A percentile compares a stretch with the other conserved stretches of the same genome.
Conservation (phyloP, 2,329 filamentous ascomycete species). For the Colletotrichum spinosum region DNA sequence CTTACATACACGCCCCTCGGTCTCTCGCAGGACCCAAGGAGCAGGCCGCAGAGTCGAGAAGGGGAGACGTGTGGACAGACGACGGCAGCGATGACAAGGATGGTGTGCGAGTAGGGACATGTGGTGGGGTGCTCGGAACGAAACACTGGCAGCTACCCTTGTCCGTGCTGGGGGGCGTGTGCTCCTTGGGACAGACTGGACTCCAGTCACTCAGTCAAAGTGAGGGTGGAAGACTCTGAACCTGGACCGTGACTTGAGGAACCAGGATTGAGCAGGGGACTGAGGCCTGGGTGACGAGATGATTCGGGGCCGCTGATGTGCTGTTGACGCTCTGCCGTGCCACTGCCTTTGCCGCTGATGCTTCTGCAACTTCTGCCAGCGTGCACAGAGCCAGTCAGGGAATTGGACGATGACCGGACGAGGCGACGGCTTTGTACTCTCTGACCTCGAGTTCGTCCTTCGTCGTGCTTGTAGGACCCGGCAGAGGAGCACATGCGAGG, state of each 20-base stretch:
- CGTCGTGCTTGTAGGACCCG: conserved; percentile 26
- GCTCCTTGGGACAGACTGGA: conserved; percentile 29
- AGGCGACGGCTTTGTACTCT: conserved; percentile 30
- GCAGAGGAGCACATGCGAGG: conserved; percentile 23
- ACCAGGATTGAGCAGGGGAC: conserved; percentile 32
- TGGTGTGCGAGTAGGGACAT: conserved; percentile 20
- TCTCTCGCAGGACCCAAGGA: conserved; percentile 22
- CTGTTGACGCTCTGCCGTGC: conserved; percentile 25
- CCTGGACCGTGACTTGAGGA: conserved; percentile 11
- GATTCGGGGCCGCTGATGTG: conserved; percentile 30
- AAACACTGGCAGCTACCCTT: conserved; percentile 39
- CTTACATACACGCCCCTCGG: conserved; percentile 35
- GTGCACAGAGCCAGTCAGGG: conserved; percentile 25
- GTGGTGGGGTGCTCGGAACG: conserved; percentile 36
- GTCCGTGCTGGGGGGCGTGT: conserved; percentile 36
- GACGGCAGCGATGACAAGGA: conserved; percentile 27
- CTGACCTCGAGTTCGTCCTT: conserved; percentile 23
- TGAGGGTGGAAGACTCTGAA: not conserved
- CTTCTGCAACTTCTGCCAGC: conserved; percentile 18
- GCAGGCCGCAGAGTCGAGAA: conserved; percentile 1
- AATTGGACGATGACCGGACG: conserved; percentile 29
- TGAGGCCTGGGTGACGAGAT: conserved; percentile 33
- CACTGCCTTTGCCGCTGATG: conserved; percentile 23
- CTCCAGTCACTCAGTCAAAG: conserved; percentile 2
- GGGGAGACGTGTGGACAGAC: conserved; percentile 25